These are phyloP conservation scores for Speleostelium caveatum DNA, from an alignment of 78 protist species.

Conservation along the genomic window DNA sequence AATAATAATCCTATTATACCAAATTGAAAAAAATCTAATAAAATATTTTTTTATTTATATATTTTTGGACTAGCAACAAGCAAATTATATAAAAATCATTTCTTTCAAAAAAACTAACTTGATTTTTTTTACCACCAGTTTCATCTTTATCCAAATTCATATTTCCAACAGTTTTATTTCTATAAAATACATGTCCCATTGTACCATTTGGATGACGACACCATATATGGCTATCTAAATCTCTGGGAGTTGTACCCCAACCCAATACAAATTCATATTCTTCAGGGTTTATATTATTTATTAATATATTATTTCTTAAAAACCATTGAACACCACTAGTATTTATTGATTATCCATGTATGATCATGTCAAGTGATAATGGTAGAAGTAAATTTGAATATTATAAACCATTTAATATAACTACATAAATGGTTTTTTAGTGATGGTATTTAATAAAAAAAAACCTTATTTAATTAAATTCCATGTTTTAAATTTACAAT, in stretches of 20 bases:
- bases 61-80: no score
- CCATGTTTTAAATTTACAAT: no score
- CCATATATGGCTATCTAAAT: neutral
- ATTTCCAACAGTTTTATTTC: neutral
- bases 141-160: neutral
- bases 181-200: neutral
- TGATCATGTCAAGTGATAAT: neutral
- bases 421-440: no score
- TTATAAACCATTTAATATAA: no score
- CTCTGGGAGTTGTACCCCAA: neutral
- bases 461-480: no score
- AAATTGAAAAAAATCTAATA: no score
- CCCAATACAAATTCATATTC: neutral
- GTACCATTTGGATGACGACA: neutral
- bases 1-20: no score
- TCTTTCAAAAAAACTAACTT: no score
- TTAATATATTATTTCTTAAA: no score
- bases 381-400: neutral
- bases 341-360: neutral
- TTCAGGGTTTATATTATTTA: neutral
- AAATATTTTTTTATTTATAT: no score
- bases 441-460: no score
- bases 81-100: no score
- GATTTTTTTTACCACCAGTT: neutral
- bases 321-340: neutral